Evolutionary conservation across 164 flowering plant species (phyloP).

Genomic region (Stephania cephalantha): DNA sequence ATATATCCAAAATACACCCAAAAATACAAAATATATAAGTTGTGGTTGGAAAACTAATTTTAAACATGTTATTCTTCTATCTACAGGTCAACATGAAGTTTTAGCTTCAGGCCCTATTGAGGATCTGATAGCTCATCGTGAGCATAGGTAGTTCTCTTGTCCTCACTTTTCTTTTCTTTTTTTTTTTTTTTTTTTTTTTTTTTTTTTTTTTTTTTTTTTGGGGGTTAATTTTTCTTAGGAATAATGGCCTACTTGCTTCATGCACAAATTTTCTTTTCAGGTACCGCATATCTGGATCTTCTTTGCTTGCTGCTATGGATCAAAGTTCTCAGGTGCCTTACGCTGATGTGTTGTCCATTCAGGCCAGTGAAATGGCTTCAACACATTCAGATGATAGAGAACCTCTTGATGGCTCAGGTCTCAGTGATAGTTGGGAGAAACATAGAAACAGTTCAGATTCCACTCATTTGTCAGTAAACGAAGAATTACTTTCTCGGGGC

Average conservation of each 20-base stretch:
- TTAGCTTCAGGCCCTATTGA: slow-evolving; percentile 99
- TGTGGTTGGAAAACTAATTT: no score
- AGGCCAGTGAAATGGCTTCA: slow-evolving; percentile 34
- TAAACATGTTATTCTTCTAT: not conserved
- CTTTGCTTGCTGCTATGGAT: slow-evolving; percentile 98
- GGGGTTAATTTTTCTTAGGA: not conserved
- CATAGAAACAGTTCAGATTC: slow-evolving; percentile 29
- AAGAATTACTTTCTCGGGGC: slow-evolving; percentile 43
- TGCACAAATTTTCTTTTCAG: slow-evolving; percentile 29
- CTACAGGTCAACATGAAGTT: slow-evolving; percentile 91
- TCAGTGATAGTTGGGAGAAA: slow-evolving; percentile 32
- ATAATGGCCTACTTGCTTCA: slow-evolving; percentile 5
- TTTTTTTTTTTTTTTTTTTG: not conserved
- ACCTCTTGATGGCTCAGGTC: slow-evolving; percentile 41
- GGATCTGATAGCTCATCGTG: slow-evolving; percentile 97
- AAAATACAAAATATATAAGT: no score
- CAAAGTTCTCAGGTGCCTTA: slow-evolving; percentile 78
- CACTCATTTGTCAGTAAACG: slow-evolving; percentile 36
- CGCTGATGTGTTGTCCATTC: slow-evolving; percentile 39
- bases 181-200: no score
- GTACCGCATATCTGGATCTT: slow-evolving; percentile 97
- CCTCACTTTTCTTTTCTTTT: not conserved
- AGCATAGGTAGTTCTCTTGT: slow-evolving; percentile 65
- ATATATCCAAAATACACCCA: no score
- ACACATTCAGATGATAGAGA: slow-evolving; percentile 45